Evolutionary conservation across 148 eudicot genomes (phyloP).

Genomic region (Chenopodium berlandieri): DNA sequence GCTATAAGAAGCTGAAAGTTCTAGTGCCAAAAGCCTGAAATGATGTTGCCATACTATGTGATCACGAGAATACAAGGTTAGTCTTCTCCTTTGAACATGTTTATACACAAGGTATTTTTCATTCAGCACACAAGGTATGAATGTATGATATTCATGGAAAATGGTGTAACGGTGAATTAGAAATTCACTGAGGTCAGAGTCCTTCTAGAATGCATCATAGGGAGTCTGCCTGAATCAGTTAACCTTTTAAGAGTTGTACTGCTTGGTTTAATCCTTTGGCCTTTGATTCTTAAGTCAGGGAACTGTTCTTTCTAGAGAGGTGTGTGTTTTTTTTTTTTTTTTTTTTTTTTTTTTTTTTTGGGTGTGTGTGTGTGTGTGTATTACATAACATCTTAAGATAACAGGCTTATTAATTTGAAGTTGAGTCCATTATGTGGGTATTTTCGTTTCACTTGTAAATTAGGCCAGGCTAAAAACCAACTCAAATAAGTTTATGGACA

Average conservation of each 20-base stretch:
- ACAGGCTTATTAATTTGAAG: background rate
- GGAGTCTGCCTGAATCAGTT: no score
- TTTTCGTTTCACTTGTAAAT: background rate
- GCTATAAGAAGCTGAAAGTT: conserved; percentile 43
- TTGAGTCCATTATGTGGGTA: background rate
- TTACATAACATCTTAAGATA: background rate
- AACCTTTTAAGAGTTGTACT: background rate
- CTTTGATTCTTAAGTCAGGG: background rate
- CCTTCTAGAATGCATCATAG: no score
- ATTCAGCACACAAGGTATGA: background rate
- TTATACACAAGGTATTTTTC: background rate
- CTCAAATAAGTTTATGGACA: background rate
- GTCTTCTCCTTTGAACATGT: background rate
- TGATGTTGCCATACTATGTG: background rate
- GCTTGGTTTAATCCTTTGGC: background rate
- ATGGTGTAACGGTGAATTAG: background rate
- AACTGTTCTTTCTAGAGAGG: background rate
- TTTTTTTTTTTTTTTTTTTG: no score
- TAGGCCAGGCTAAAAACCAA: background rate
- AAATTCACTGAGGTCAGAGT: no score
- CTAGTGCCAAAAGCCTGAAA: background rate
- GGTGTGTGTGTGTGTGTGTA: no score
- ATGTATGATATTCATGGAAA: background rate
- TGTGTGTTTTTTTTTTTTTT: no score
- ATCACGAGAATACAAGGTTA: conserved; percentile 4